Conservation (phyloP, 805 yeast species). For the Metschnikowia kunwiensis region DNA sequence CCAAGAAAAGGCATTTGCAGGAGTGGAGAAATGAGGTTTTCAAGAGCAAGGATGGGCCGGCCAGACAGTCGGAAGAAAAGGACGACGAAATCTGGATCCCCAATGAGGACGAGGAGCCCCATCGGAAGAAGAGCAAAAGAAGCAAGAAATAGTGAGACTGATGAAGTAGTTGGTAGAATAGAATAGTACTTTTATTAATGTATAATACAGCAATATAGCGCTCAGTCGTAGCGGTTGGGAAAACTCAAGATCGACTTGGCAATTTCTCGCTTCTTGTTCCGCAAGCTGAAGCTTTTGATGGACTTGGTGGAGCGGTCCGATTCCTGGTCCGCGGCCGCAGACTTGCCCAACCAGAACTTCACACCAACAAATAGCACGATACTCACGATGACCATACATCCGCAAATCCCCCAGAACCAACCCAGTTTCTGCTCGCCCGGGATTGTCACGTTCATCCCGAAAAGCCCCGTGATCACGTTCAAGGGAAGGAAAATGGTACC, state of each 20-base stretch:
- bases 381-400: conserved; percentile 24
- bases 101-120: conserved; percentile 18
- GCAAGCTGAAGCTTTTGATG: conserved; percentile 24
- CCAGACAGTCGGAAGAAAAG: conserved; percentile 31
- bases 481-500: conserved; percentile 91
- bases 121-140: conserved; percentile 7
- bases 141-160: conserved; percentile 1
- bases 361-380: conserved; percentile 25
- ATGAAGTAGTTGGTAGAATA: background rate
- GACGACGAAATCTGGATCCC: conserved; percentile 40
- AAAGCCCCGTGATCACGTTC: conserved; percentile 85
- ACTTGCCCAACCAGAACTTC: conserved; percentile 21
- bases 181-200: background rate
- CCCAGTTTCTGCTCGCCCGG: conserved; percentile 53
- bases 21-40: conserved; percentile 91
- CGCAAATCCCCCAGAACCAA: conserved; percentile 61
- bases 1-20: conserved; percentile 75
- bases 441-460: conserved; percentile 91
- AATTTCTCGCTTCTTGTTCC: conserved; percentile 26
- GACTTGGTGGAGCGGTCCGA: conserved; percentile 17
- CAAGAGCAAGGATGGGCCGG: conserved; percentile 53
- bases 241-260: conserved; percentile 41
- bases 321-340: conserved; percentile 10
- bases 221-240: conserved; percentile 22
- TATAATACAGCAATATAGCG: background rate